A percentile compares a stretch with the other conserved stretches of the same genome.
phyloP scores from a whole-genome alignment of 2,329 filamentous ascomycete genomes.

The Sphaceloma murrayae region DNA sequence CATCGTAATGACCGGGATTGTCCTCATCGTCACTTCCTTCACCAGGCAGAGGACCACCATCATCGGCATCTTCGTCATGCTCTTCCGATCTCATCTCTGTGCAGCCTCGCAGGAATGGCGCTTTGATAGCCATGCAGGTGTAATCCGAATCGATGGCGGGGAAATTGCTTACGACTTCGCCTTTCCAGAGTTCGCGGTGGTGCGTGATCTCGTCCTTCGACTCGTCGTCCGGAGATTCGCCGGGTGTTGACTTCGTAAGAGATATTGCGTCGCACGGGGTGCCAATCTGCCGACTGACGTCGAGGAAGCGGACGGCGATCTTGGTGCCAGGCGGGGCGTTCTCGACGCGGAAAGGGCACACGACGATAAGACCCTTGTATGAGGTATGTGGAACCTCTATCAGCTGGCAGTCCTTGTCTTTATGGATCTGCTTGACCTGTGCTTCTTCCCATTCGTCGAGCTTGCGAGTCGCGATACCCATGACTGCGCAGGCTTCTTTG shows the following conservation, averaged over 20 bases:
- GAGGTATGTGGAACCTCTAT: background rate
- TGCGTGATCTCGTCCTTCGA: background rate
- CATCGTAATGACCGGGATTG: background rate
- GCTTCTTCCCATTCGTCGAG: background rate
- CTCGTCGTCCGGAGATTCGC: background rate
- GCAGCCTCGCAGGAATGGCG: background rate
- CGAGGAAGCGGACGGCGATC: background rate
- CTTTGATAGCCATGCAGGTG: background rate
- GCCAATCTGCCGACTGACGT: too few species aligned
- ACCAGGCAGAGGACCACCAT: background rate
- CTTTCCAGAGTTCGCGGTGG: too few species aligned
- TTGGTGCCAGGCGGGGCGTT: background rate
- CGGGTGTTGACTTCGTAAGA: background rate
- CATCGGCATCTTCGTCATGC: background rate
- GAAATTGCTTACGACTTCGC: background rate
- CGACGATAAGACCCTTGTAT: background rate
- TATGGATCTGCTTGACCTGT: background rate
- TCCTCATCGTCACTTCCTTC: background rate
- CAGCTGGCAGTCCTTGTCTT: background rate
- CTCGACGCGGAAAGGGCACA: background rate
- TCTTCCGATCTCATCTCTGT: background rate
- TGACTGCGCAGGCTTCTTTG: background rate
- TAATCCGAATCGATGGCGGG: background rate
- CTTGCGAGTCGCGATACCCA: background rate
- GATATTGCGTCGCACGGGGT: background rate